These are phyloP conservation scores for Coemansia sp. DNA, from an alignment of 192 early-diverging fungal species.

Conservation along the genomic window DNA sequence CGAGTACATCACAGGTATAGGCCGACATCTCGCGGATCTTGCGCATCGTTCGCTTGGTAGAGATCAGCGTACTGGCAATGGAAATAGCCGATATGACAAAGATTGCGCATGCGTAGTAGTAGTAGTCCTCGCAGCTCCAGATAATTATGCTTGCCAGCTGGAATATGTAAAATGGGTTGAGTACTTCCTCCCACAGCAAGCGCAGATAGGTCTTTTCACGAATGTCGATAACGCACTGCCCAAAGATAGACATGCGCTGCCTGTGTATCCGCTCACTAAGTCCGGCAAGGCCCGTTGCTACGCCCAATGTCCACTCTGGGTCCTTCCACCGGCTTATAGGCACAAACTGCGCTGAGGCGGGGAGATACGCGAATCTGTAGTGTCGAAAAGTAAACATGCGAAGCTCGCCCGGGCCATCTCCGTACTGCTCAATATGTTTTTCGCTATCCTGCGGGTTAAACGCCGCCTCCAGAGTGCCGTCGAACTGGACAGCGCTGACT, in stretches of 20 bases:
- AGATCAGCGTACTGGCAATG: conserved; percentile 73
- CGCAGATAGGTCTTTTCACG: conserved; percentile 65
- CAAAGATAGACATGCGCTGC: conserved; percentile 67
- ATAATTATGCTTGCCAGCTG: conserved; percentile 76
- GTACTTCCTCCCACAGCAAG: conserved; percentile 68
- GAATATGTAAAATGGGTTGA: conserved; percentile 82
- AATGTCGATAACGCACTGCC: conserved; percentile 69
- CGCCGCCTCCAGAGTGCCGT: not conserved
- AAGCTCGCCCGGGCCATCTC: not conserved
- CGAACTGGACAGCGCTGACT: not conserved
- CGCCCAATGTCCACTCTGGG: conserved; percentile 27
- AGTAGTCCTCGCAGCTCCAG: conserved; percentile 90
- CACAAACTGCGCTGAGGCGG: conserved; percentile 14
- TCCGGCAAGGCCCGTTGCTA: conserved; percentile 33
- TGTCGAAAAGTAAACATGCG: conserved; percentile 42
- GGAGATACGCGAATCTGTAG: conserved; percentile 38
- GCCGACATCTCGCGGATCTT: conserved; percentile 79
- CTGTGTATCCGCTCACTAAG: conserved; percentile 50
- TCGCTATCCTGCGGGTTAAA: conserved; percentile 11
- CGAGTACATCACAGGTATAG: conserved; percentile 74
- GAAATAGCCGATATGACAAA: conserved; percentile 83
- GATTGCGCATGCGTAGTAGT: conserved; percentile 92
- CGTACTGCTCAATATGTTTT: not conserved
- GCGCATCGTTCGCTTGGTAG: conserved; percentile 68
- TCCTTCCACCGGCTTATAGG: conserved; percentile 46